Evolutionary conservation across 1,284 basidiomycete genomes (phyloP).

Genomic region (Cutaneotrichosporon sp.): DNA sequence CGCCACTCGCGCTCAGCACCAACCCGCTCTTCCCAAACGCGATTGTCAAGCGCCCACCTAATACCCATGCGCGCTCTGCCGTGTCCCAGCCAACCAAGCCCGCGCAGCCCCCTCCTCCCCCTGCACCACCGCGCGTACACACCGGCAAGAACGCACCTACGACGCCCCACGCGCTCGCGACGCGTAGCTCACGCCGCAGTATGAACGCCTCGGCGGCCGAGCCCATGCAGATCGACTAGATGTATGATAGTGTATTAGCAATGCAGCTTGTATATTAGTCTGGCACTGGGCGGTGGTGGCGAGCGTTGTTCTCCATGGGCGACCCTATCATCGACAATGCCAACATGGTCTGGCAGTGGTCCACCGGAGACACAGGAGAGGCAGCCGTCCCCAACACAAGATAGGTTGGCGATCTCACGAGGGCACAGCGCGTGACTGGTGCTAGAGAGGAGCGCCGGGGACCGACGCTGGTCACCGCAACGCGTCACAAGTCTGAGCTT

Average conservation of each 20-base stretch:
- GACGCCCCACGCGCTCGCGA: constrained; percentile 37
- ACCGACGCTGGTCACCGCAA: too few relatives aligned
- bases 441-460: too few relatives aligned
- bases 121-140: not conserved
- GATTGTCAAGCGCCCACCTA: constrained; percentile 43
- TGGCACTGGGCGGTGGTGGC: not conserved
- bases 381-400: too few relatives aligned
- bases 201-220: constrained; percentile 17
- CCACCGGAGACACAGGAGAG: too few relatives aligned
- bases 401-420: too few relatives aligned
- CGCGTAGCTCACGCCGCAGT: constrained; percentile 34
- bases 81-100: constrained; percentile 12
- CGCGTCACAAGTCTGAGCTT: too few relatives aligned
- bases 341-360: too few relatives aligned
- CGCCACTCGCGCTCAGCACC: constrained; percentile 41
- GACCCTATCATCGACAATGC: too few relatives aligned
- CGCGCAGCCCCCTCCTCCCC: not conserved
- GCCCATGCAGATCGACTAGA: constrained; percentile 20
- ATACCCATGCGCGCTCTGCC: constrained; percentile 38
- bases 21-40: constrained; percentile 50
- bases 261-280: constrained; percentile 6
- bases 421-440: too few relatives aligned
- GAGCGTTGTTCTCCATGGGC: not conserved
- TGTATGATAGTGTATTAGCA: constrained; percentile 9
- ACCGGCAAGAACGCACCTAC: constrained; percentile 31